Evolutionary conservation across 2,329 filamentous ascomycete genomes (phyloP).

Genomic region (Colletotrichum coccodes): DNA sequence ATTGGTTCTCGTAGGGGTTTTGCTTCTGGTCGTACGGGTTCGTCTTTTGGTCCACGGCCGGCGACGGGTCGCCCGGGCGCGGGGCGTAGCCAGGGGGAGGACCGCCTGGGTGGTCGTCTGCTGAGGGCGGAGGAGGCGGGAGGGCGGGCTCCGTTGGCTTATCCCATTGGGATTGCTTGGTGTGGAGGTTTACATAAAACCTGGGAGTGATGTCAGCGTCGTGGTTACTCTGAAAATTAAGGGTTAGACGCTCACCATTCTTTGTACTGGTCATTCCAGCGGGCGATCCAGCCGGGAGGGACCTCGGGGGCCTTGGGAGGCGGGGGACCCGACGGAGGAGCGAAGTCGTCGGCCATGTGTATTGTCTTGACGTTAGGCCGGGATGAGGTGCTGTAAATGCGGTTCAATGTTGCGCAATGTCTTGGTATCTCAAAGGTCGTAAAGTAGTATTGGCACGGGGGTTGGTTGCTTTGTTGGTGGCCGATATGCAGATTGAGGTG

Average conservation of each 20-base stretch:
- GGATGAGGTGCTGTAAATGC: neutral
- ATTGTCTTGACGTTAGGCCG: neutral
- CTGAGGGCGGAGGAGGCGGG: conserved; percentile 54
- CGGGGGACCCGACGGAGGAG: conserved; percentile 63
- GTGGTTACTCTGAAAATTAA: neutral
- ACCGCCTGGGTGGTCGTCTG: conserved; percentile 58
- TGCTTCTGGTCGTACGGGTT: conserved; percentile 72
- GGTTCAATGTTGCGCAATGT: neutral
- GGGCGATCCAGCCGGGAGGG: conserved; percentile 78
- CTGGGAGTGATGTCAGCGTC: conserved; percentile 52
- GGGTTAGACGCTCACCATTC: conserved; percentile 69
- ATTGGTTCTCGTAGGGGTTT: conserved; percentile 57
- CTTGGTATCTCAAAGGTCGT: neutral
- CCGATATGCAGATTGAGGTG: neutral
- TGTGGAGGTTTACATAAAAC: conserved; percentile 92
- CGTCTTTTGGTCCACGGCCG: conserved; percentile 67
- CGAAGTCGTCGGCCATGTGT: conserved; percentile 65
- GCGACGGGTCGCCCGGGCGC: conserved; percentile 50
- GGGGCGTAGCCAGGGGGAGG: conserved; percentile 75
- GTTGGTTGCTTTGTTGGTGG: neutral
- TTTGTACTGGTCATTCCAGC: conserved; percentile 89
- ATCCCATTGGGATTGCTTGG: conserved; percentile 92
- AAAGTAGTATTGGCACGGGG: neutral
- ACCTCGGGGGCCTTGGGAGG: conserved; percentile 72
- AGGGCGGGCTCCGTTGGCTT: conserved; percentile 77